Percentiles rank a stretch among this genome's conserved stretches.
phyloP scores from a whole-genome alignment of 306 rosid species.

The Sechiopsis laciniata region DNA sequence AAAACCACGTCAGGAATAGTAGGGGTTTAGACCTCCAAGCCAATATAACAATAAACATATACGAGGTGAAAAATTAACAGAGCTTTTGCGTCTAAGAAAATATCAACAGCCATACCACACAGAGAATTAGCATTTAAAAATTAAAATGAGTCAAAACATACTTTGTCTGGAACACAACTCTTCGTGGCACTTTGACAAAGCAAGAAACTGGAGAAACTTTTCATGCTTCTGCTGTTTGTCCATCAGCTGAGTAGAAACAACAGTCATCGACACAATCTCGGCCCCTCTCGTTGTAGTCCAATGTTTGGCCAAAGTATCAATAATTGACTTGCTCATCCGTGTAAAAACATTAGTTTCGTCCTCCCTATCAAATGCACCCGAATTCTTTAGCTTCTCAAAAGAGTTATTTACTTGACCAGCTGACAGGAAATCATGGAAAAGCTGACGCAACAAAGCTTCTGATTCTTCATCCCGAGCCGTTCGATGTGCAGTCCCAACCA shows the following conservation, averaged over 20 bases:
- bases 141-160: conserved; percentile 35
- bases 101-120: neutral
- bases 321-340: conserved; percentile 79
- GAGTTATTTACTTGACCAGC: conserved; percentile 72
- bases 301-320: conserved; percentile 93
- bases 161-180: conserved; percentile 93
- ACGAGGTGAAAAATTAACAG: neutral
- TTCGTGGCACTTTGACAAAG: conserved; percentile 88
- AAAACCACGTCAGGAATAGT: neutral
- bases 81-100: neutral
- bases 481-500: conserved; percentile 54
- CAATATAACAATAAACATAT: neutral
- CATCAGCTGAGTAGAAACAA: conserved; percentile 72
- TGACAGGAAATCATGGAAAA: conserved; percentile 69
- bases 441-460: conserved; percentile 70
- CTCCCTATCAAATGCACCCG: conserved; percentile 87
- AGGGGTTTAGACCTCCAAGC: neutral
- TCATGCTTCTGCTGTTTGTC: conserved; percentile 87
- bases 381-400: conserved; percentile 62
- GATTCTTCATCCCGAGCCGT: conserved; percentile 85
- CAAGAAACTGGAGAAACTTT: conserved; percentile 88
- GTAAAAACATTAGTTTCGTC: conserved; percentile 86
- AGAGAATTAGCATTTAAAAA: conserved; percentile 3
- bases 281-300: conserved; percentile 99
- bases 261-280: conserved; percentile 90